Evolutionary conservation across 2,329 filamentous ascomycete species (phyloP), one percentile per base, ranked within the genome.

Genomic region (Sporothrix pallida): DNA sequence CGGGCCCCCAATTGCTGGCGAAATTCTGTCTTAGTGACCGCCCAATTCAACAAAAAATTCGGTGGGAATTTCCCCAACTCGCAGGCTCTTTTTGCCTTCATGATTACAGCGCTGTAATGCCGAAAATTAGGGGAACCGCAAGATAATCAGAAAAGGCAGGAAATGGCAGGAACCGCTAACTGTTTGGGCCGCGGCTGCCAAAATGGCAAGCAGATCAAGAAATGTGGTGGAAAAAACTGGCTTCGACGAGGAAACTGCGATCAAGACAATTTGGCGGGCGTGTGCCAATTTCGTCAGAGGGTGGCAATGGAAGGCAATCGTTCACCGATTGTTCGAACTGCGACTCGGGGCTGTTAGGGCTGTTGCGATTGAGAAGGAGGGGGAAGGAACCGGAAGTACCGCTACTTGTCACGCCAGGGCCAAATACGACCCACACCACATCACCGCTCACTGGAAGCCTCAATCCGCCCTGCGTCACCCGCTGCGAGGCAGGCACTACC

Each of bases 1-100:
- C n/a, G n/a, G 31, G n/a, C 12, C 62, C 62, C 62, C 46, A 54
- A 54, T 52, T 48, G 52, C 54, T 48, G n/a, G 69, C 54, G n/a
- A 70, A 48, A 63, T 52, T 63, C 70, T 44, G 70, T 37, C 15
- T 58, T 46, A 54, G 58, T 50, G 46, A 54, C 31, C 31, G 37
- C 37, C 50, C 13, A 31, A 73, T 73, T 74, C 73, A 74, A 74
- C 73, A 73, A 73, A 74, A 74, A 65, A 72, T 37, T 65, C 71
- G 73, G 60, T 74, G 71, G 71, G 73, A 73, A 54, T 20, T 31
- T 70, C 50, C 73, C 71, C 73, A 70, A 72, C 50, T 65, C 37
- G n/a, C 37, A 46, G n/a, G 37, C 20, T 56, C 44, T 46, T 58
- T 26, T 37, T 68, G 60, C 42, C 42, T 44, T 52, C 50, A 37